Base-by-base conservation (phyloP, 805 yeast genomes). In the Lachancea cidri region DNA sequence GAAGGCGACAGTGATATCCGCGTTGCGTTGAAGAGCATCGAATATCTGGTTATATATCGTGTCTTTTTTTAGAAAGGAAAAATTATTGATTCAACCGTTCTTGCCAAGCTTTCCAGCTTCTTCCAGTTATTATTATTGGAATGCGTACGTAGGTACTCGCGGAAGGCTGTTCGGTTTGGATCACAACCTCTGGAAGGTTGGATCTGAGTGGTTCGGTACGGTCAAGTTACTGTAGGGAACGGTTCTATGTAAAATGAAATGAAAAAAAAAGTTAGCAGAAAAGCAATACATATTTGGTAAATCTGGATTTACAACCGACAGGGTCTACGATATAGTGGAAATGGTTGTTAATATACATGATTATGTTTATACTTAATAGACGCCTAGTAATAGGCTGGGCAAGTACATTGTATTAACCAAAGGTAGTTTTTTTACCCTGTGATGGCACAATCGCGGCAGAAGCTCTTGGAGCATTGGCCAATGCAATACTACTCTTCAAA, bases 381-480 rank as follows among this genome's bases (percentile, higher is more conserved):
- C 9, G 11, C 9, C 11, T 7, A 7, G 27, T 22, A 7, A 22
- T 22, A 11, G 7, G 7, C 27, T 22, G 11, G 27, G 7, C 11
- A 22, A 7, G 27, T 22, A 7, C 27, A 22, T 22, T 22, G 11
- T 22, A 7, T 22, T 22, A 22, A 11, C 11, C 11, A 34, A 44
- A 44, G 11, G 47, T 44, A 11, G 34, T 44, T 61, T 88, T 91
- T 66, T 86, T 89, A 61, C 98, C 98, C n/a, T 81, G 71, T 1
- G 96, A 83, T 37, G 86, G 79, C 20, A 88, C 95, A 58, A 91
- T 86, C 4, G 94, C 89, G 15, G 87, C 86, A 54, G 86, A 82
- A 6, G 81, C 95, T 68, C 98, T 79, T 66, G 77, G 95, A 3
- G 98, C 96, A 13, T 71, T 71, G 2, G 96, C 91, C 53, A 91